Evolutionary conservation across 495 filamentous ascomycete genomes (phyloP).

Genomic region (Tuber aestivum): DNA sequence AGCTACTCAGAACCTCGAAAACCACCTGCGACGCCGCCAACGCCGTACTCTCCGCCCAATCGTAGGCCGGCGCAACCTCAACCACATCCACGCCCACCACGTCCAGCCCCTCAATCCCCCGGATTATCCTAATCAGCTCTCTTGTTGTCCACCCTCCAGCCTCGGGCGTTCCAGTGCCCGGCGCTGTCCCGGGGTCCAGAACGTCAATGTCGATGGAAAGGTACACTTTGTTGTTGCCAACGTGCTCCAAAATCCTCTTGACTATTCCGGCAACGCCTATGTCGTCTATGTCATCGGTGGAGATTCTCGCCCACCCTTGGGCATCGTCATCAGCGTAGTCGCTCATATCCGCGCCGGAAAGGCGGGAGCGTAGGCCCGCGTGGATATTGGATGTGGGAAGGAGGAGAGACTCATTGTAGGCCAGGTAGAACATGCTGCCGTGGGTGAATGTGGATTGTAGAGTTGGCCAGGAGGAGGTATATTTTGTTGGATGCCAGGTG

Average conservation of each 20-base stretch:
- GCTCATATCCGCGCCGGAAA: constrained; percentile 59
- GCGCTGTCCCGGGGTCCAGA: constrained; percentile 63
- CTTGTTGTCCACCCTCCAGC: constrained; percentile 68
- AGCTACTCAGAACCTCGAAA: constrained; percentile 74
- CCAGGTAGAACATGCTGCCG: constrained; percentile 80
- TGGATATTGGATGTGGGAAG: constrained; percentile 54
- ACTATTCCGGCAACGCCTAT: constrained; percentile 57
- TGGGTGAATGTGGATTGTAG: constrained; percentile 72
- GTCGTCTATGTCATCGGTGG: constrained; percentile 67
- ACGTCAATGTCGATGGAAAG: constrained; percentile 73
- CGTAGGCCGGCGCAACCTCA: constrained; percentile 81
- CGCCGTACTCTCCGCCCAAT: constrained; percentile 76
- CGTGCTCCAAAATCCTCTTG: constrained; percentile 53
- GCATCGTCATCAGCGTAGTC: constrained; percentile 60
- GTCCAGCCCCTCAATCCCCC: constrained; percentile 64
- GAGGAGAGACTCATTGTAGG: constrained; percentile 67
- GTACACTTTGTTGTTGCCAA: constrained; percentile 61
- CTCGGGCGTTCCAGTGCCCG: constrained; percentile 69
- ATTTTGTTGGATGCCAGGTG: constrained; percentile 77
- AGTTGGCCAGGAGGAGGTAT: constrained; percentile 65
- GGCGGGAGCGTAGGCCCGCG: constrained; percentile 66
- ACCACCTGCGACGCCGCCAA: constrained; percentile 75
- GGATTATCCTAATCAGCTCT: constrained; percentile 63
- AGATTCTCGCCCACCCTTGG: constrained; percentile 62
- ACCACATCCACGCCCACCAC: constrained; percentile 73